A percentile compares a stretch with the other conserved stretches of the same genome.
phyloP scores from a whole-genome alignment of 2,329 filamentous ascomycete species.

The Trichophyton benhamiae region DNA sequence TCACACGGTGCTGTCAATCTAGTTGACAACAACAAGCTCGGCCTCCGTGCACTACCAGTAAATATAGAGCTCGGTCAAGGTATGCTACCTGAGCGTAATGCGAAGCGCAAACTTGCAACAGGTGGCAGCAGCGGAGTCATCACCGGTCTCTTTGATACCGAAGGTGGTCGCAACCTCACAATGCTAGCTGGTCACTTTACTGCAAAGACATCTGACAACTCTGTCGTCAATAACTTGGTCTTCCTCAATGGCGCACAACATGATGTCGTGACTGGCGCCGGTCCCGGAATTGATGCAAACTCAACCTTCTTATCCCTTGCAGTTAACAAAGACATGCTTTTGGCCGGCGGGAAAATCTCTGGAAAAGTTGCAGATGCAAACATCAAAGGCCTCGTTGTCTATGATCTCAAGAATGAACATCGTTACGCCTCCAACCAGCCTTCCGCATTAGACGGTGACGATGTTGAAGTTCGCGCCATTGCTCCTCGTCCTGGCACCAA shows the following conservation, averaged over 20 bases:
- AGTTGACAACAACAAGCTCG: conserved; percentile 25
- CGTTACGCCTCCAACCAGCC: conserved; percentile 57
- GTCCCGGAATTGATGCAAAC: conserved; percentile 49
- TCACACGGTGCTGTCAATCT: conserved; percentile 63
- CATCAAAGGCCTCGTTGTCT: conserved; percentile 65
- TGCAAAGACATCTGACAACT: conserved; percentile 55
- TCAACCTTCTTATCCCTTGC: conserved; percentile 66
- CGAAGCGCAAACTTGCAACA: conserved; percentile 20
- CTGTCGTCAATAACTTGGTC: conserved; percentile 63
- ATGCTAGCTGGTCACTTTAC: conserved; percentile 80
- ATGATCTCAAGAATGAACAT: conserved; percentile 53
- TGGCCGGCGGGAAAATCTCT: conserved; percentile 67
- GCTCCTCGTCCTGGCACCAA: conserved; percentile 55
- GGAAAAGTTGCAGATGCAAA: conserved; percentile 52
- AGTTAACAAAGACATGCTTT: conserved; percentile 55
- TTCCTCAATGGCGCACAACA: conserved; percentile 67
- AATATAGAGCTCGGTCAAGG: conserved; percentile 32
- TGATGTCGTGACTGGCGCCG: conserved; percentile 53
- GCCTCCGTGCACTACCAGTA: conserved; percentile 35
- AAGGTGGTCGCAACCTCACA: conserved; percentile 53
- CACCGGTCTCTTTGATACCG: conserved; percentile 17
- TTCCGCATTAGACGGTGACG: conserved; percentile 56
- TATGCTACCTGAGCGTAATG: conserved; percentile 17
- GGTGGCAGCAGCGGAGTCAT: conserved; percentile 25
- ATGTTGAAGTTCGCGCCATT: conserved; percentile 65